Base-by-base conservation (phyloP, 768 basidiomycete species). In the Brasilioporus rufonigricans region DNA sequence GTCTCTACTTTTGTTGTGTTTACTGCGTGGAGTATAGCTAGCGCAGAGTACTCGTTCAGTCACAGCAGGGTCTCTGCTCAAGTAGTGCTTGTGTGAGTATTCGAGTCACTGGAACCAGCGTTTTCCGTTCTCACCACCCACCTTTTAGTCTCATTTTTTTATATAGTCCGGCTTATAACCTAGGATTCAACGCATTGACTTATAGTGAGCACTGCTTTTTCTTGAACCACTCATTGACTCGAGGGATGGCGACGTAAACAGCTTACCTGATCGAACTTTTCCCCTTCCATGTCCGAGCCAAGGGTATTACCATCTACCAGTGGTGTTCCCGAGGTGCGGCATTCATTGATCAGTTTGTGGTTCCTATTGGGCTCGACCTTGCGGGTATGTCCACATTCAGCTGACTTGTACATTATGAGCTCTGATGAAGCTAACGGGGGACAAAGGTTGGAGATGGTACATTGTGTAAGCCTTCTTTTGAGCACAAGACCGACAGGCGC, bases 281-380 rank as follows among this genome's bases (percentile, higher is more conserved):
- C 12, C 44, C 44, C 1, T 45, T 45, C 31, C 44, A 45, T 7
- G 31, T 18, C 19, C 31, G 29, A 21, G n/a, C 31, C 16, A 32
- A 12, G 31, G 44, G 19, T 21, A 45, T 45, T 21, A 11, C 84
- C 5, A 62, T 86, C 19, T 85, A 81, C 73, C 82, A 86, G 59
- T 81, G 76, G 75, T 82, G 79, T 65, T 72, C 77, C 44, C 78
- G 84, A 10, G 67, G 74, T 3, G 55, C 40, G 5, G 44, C 13
- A n/a, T 65, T 65, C 21, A 11, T 60, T 24, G 24, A 5, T n/a
- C 50, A 49, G 12, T 52, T 65, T 5, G 44, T 61, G 7, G 24
- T 60, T 46, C 64, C 64, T 7, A 56, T 65, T 35, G 64, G 64
- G 2, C 57, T 66, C 2, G 32, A 47, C 11, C 12, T 24, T 5